phyloP scores from a whole-genome alignment of 495 filamentous ascomycete genomes.

The Annulohypoxylon stygium region DNA sequence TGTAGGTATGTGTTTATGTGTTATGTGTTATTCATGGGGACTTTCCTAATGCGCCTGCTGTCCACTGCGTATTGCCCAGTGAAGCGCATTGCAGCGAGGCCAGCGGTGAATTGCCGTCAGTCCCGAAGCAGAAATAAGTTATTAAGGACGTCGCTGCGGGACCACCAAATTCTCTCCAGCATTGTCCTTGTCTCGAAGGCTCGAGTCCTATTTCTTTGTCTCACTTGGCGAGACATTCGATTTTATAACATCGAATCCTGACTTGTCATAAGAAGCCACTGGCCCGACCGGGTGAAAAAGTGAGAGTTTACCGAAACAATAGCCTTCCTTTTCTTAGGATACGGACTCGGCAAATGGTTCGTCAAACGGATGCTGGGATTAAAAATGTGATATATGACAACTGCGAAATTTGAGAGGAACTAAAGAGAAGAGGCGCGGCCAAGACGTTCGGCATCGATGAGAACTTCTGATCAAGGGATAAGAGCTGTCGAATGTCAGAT shows the following conservation, averaged over 20 bases:
- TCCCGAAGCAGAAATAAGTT: conserved; percentile 21
- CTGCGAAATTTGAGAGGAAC: conserved; percentile 31
- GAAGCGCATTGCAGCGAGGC: neutral
- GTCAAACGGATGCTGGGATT: conserved; percentile 37
- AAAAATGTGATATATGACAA: conserved; percentile 47
- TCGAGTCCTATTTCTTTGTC: conserved; percentile 27
- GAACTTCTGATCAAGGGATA: conserved; percentile 4
- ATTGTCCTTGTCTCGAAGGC: conserved; percentile 17
- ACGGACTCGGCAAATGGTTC: conserved; percentile 37
- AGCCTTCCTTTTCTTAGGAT: conserved; percentile 12
- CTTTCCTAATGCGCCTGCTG: neutral
- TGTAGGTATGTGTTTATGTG: neutral
- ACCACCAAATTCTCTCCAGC: conserved; percentile 1
- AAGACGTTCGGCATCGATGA: conserved; percentile 3
- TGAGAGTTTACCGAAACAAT: conserved; percentile 31
- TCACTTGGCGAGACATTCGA: conserved; percentile 29
- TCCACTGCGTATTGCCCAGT: neutral
- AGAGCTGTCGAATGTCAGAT: neutral
- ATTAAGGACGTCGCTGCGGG: conserved; percentile 30
- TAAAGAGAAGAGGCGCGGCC: conserved; percentile 3
- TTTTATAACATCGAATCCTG: conserved; percentile 26
- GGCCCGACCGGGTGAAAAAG: conserved; percentile 23
- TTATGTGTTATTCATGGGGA: neutral
- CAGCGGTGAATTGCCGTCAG: conserved; percentile 38
- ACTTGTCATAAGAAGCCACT: conserved; percentile 41